These are phyloP conservation scores for Neurospora intermedia DNA, from an alignment of 495 filamentous ascomycete genomes.

Conservation along the genomic window DNA sequence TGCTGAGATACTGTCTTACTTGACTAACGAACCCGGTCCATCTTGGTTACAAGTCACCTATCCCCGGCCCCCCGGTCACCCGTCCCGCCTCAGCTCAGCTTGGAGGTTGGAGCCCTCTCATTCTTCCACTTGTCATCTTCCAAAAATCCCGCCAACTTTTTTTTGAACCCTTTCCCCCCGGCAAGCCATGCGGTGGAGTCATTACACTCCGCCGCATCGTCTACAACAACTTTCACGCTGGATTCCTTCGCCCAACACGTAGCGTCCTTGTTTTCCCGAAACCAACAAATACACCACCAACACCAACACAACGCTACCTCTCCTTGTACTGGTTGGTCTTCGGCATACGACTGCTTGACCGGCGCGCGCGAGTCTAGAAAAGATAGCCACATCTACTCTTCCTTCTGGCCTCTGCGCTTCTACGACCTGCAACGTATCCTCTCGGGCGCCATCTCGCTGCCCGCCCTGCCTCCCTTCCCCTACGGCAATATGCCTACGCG, in stretches of 20 bases:
- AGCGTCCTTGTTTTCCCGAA: slow-evolving; percentile 11
- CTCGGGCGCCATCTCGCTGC: slow-evolving; percentile 38
- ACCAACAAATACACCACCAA: slow-evolving; percentile 3
- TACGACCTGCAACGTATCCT: slow-evolving; percentile 36
- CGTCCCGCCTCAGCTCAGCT: not conserved
- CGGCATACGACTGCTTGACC: not conserved
- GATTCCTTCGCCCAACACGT: slow-evolving; percentile 30
- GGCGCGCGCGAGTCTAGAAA: slow-evolving; percentile 33
- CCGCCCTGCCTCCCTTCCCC: slow-evolving; percentile 36
- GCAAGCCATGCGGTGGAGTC: slow-evolving; percentile 30
- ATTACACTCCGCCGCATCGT: slow-evolving; percentile 21
- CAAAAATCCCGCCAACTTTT: not conserved
- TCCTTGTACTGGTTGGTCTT: not conserved
- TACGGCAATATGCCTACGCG: slow-evolving; percentile 22
- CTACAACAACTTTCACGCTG: slow-evolving; percentile 27
- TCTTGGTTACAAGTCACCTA: not conserved
- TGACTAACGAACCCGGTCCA: not conserved
- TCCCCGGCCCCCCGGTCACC: not conserved
- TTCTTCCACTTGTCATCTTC: slow-evolving; percentile 1
- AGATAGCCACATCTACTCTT: slow-evolving; percentile 35
- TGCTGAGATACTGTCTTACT: not conserved
- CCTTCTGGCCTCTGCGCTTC: slow-evolving; percentile 34
- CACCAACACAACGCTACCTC: not conserved
- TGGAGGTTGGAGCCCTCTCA: not conserved
- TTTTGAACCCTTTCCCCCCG: not conserved